Base-by-base conservation (phyloP, 2,329 filamentous ascomycete genomes). In the Fusarium veterinarium region DNA sequence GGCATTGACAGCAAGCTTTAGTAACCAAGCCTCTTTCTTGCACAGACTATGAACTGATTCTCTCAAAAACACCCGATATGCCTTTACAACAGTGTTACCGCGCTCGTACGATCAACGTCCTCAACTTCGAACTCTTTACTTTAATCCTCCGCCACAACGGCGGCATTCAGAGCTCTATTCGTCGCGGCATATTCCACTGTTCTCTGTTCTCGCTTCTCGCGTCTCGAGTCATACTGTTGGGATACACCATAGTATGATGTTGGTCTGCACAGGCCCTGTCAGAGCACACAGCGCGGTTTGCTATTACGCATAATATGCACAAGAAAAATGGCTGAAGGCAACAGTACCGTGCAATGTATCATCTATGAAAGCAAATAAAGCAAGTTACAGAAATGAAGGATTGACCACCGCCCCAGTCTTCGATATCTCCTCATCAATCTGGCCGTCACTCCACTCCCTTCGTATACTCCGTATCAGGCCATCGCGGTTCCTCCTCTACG, bases 51-150 rank as follows among this genome's bases (percentile, higher is more conserved):
- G 51, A 41, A 12, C 41, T 46, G 42, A 45, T 61, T 44, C 42
- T 44, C 11, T 35, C 31, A 51, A 17, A 41, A 69, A 41, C 53
- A 56, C 52, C 25, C 37, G 45, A 64, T 41, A 45, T 30, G 53
- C 28, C 55, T 69, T 69, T 40, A 55, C 67, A 61, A 59, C 38
- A 72, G 71, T 74, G 63, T 66, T 41, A 74, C 71, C 48, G 40
- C 30, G 33, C 52, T 72, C 67, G 48, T 61, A 68, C 53, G 51
- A 71, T 74, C 42, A 31, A 33, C 53, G 16, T 42, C 56, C 45
- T 51, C 46, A 51, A 37, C n/a, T 38, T 71, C 44, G 28, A 45
- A 55, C 52, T 58, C 58, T 45, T 42, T 33, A 16, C 38, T 49
- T 56, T 25, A 46, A 46, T 20, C 33, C 38, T 44, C 23, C 33